phyloP scores from a whole-genome alignment of 805 yeast species.

The Saturnispora diversa region DNA sequence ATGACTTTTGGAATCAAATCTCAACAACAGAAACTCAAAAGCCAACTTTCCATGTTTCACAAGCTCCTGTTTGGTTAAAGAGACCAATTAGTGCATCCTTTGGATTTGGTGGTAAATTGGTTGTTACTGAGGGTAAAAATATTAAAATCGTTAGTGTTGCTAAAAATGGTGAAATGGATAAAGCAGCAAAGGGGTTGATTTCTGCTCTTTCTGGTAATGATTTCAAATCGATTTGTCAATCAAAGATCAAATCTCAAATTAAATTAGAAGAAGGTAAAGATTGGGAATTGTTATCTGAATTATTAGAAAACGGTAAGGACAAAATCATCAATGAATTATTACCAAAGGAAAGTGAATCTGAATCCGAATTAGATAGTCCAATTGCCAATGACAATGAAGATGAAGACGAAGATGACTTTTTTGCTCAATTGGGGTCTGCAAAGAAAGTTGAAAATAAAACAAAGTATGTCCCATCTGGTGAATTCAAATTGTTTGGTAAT shows the following conservation, averaged over 20 bases:
- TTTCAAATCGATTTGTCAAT: conserved; percentile 46
- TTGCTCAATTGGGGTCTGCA: conserved; percentile 26
- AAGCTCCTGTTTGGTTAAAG: conserved; percentile 87
- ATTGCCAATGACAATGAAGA: conserved; percentile 16
- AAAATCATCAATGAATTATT: conserved; percentile 37
- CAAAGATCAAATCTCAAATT: conserved; percentile 38
- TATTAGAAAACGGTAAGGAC: conserved; percentile 43
- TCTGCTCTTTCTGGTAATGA: conserved; percentile 51
- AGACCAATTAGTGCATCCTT: conserved; percentile 68
- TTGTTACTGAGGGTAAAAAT: conserved; percentile 33
- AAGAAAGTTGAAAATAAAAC: conserved; percentile 13
- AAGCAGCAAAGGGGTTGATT: conserved; percentile 36
- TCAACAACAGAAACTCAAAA: conserved; percentile 62
- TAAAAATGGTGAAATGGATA: conserved; percentile 31
- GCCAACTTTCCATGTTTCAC: conserved; percentile 61
- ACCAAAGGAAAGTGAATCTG: conserved; percentile 10
- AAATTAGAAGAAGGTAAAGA: conserved; percentile 35
- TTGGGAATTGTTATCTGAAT: conserved; percentile 54
- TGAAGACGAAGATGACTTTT: conserved; percentile 35
- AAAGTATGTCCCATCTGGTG: conserved; percentile 45
- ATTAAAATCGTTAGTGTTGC: conserved; percentile 28
- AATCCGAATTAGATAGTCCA: too few relatives aligned
- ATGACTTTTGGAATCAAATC: conserved; percentile 80
- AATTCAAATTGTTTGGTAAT: conserved; percentile 35
- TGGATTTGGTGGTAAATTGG: conserved; percentile 92